Base-by-base conservation (phyloP, 2,329 filamentous ascomycete genomes). In the Pseudogymnoascus sp. region DNA sequence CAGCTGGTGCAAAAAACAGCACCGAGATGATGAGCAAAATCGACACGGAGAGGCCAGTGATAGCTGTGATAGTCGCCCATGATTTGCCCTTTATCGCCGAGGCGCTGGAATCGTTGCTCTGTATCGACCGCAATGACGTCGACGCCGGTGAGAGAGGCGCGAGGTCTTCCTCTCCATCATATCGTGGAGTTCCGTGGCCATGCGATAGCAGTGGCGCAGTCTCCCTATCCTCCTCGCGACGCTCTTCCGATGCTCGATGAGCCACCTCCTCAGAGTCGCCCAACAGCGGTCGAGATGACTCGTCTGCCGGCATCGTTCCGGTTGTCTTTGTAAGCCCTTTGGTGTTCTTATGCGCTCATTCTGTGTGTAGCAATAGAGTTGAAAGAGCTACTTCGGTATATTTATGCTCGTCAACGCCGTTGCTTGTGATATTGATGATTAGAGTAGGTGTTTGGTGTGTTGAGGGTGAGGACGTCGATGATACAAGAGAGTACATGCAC, bases 61-160 rank as follows among this genome's bases (percentile, higher is more conserved):
- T 84, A 31, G 93, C 89, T 39, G 96, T 80, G 34, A 92, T 79
- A 39, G 89, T 93, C 7, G 91, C 88, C 91, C 91, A 96, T 78
- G 87, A 80, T 67, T 77, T 75, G 64, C 77, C 72, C 41, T 73
- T 75, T 64, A 77, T 79, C 4, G 71, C 67, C 5, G 70, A 69
- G n/a, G 68, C 69, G 19, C 67, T 66, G 16, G 73, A 71, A 21
- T 31, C 31, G 25, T 68, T 67, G 65, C 70, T 71, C 61, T 75
- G 73, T 48, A 75, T 57, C n/a, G 72, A 73, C 63, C 72, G 72
- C 62, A 76, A 64, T 23, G 74, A 76, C 21, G 69, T 70, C 13
- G 75, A 69, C 23, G 75, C 75, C 45, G 73, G 71, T 14, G 74
- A 75, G 10, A 41, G 36, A 5, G 34, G 36, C 23, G 68, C 60